Evolutionary conservation across 1,284 basidiomycete species (phyloP).

Genomic region (Sutorius eximius): DNA sequence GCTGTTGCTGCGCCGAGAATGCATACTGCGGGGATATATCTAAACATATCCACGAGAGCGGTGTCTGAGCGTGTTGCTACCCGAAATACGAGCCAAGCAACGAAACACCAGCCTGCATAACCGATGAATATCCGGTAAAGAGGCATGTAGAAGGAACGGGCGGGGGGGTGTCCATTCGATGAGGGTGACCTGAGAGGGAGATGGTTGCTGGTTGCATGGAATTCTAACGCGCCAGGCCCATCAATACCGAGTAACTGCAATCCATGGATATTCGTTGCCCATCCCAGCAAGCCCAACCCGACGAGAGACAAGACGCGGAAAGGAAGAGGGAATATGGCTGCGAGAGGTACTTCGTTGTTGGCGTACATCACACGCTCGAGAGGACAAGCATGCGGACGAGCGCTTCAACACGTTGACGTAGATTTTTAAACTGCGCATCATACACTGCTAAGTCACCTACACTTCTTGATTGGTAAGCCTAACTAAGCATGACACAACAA

Average conservation of each 20-base stretch:
- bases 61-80: constrained; percentile 56
- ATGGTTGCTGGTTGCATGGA: constrained; percentile 40
- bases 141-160: constrained; percentile 47
- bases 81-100: constrained; percentile 69
- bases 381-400: constrained; percentile 14
- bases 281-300: constrained; percentile 71
- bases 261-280: constrained; percentile 88
- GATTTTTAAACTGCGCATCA: no score
- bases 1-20: constrained; percentile 56
- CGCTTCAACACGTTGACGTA: neutral
- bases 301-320: constrained; percentile 77
- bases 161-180: constrained; percentile 35
- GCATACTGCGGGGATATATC: constrained; percentile 72
- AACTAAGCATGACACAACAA: no score
- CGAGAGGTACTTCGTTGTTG: constrained; percentile 46
- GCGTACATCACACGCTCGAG: constrained; percentile 35
- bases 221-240: constrained; percentile 64
- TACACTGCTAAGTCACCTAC: neutral
- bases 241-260: constrained; percentile 77
- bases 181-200: constrained; percentile 30
- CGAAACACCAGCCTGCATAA: constrained; percentile 60
- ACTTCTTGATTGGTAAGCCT: constrained; percentile 24
- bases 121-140: constrained; percentile 67
- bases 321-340: constrained; percentile 72
- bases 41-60: constrained; percentile 67